Evolutionary conservation across 129 eudicot species (phyloP).

Genomic region (Arctium minus): DNA sequence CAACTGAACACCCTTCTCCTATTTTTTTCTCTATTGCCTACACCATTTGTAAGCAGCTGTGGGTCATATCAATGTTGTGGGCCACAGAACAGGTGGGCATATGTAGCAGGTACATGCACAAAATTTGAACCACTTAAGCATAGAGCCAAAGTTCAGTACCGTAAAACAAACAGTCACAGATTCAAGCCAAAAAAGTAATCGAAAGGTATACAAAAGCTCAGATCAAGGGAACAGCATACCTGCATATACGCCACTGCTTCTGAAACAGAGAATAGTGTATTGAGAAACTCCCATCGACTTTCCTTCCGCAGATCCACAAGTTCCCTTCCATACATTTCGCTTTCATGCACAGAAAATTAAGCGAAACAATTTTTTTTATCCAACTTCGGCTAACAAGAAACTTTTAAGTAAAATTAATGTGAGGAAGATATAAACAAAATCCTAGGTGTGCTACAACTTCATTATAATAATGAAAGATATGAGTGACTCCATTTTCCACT

Average conservation of each 20-base stretch:
- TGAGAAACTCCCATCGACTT: conserved; percentile 95
- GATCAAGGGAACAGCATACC: conserved; percentile 43
- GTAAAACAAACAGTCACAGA: background rate
- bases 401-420: background rate
- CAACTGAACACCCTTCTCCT: background rate
- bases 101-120: background rate
- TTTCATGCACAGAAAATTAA: conserved; percentile 51
- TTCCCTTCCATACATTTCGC: conserved; percentile 98
- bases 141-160: conserved; percentile 4
- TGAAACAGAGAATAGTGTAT: conserved; percentile 88
- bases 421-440: conserved; percentile 14
- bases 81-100: background rate
- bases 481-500: conserved; percentile 5
- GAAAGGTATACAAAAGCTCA: conserved; percentile 1
- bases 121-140: background rate
- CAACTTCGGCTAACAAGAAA: conserved; percentile 9
- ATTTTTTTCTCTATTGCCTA: background rate
- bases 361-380: conserved; percentile 15
- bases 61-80: background rate
- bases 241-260: conserved; percentile 99
- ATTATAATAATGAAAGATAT: background rate
- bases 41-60: background rate
- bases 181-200: conserved; percentile 4
- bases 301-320: conserved; percentile 92
- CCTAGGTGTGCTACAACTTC: background rate